Base-by-base conservation (phyloP, 2,329 filamentous ascomycete genomes). In the Sclerotinia sclerotiorum region DNA sequence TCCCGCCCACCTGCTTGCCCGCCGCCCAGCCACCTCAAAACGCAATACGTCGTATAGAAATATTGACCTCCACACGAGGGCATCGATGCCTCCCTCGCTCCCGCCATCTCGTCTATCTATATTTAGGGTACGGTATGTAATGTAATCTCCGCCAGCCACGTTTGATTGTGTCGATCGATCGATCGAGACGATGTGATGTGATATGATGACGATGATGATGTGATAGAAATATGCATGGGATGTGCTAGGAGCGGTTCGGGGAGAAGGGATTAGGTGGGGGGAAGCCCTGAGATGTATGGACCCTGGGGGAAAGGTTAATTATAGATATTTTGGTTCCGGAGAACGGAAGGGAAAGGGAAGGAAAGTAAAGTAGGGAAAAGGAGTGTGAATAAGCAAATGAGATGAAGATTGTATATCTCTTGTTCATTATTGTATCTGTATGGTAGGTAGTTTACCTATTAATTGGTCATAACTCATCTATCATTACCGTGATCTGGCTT, bases 381-480 rank as follows among this genome's bases (percentile, higher is more conserved):
- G 27, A 6, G 10, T 24, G 35, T 15, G 46, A 48, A 17, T 3
- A 19, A 3, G 10, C 7, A 11, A 57, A 57, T n/a, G n/a, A 2
- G 8, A 24, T 42, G n/a, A 24, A 42, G 17, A 48, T 11, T 32
- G 24, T 32, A 35, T 35, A 10, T 35, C 10, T 27, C 35, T 42
- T 54, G 24, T 64, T 44, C 4, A 55, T 55, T 65, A 44, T 32
- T 55, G 7, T 55, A n/a, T 55, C 32, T 55, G 21, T 29, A 65
- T 55, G 29, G 46, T 62, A 39, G 44, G 44, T 49, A 17, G 21
- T 8, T 39, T 35, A 39, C 35, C 6, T 62, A 39, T 62, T 49
- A 29, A 62, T 51, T 49, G 60, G 39, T 62, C 60, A 21, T 62
- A 62, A 62, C 15, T 51, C 46, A 27, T 62, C 60, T 62, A 51